Percentiles rank a stretch among this genome's conserved stretches.
Evolutionary conservation across 495 filamentous ascomycete species (phyloP).

Genomic region (Penicillium macrosclerotiorum): DNA sequence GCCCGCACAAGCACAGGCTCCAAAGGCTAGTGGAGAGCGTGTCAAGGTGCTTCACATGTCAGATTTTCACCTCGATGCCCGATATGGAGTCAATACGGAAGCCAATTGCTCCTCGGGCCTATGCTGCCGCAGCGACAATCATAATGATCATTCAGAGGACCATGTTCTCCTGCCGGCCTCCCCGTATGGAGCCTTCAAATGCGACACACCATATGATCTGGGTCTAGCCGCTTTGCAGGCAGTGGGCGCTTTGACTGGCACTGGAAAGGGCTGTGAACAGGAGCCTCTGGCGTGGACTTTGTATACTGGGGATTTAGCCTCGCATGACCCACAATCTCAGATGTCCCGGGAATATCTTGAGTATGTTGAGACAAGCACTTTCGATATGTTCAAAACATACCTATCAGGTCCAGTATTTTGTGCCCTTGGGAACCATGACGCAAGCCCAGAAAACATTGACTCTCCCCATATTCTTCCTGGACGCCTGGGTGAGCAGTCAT

Average conservation of each 20-base stretch:
- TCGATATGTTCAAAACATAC: slow-evolving; percentile 53
- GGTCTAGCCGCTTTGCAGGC: slow-evolving; percentile 56
- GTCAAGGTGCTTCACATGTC: slow-evolving; percentile 61
- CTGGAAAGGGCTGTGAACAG: slow-evolving; percentile 28
- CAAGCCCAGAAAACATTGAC: slow-evolving; percentile 49
- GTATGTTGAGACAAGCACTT: slow-evolving; percentile 50
- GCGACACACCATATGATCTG: slow-evolving; percentile 60
- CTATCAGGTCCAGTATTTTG: slow-evolving; percentile 55
- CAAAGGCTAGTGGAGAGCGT: slow-evolving; percentile 47
- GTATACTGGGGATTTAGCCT: slow-evolving; percentile 57
- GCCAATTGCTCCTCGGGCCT: slow-evolving; percentile 53
- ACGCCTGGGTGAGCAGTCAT: slow-evolving; percentile 51
- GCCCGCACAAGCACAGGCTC: slow-evolving; percentile 40
- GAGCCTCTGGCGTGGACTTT: slow-evolving; percentile 48
- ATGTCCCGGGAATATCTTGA: slow-evolving; percentile 48
- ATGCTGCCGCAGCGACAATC: slow-evolving; percentile 52
- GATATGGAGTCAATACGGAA: slow-evolving; percentile 54
- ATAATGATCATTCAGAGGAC: slow-evolving; percentile 29
- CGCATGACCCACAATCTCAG: slow-evolving; percentile 49
- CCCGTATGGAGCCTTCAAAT: slow-evolving; percentile 52
- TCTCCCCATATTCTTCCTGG: slow-evolving; percentile 51
- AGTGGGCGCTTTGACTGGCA: slow-evolving; percentile 56
- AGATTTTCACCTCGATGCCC: slow-evolving; percentile 59
- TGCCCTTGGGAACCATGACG: slow-evolving; percentile 56
- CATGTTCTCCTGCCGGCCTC: slow-evolving; percentile 47